Evolutionary conservation across 495 filamentous ascomycete species (phyloP).

Genomic region (Echria macrotheca): DNA sequence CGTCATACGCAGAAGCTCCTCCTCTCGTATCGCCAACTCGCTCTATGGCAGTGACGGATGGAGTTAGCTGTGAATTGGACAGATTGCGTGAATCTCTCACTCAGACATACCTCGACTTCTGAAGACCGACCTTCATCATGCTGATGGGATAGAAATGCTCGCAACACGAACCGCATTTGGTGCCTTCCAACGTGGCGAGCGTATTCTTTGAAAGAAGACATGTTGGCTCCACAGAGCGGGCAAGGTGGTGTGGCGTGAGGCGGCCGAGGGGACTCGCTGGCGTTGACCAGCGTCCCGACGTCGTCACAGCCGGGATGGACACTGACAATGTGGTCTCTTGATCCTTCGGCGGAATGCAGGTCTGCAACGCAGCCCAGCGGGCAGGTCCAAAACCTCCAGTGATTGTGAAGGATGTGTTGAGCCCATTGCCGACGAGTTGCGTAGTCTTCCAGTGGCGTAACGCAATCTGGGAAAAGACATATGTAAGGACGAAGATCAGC

Average conservation of each 20-base stretch:
- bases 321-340: neutral
- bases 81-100: too few species aligned
- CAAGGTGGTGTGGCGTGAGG: neutral
- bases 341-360: neutral
- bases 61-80: too few species aligned
- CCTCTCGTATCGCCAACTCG: too few species aligned
- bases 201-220: conserved; percentile 2
- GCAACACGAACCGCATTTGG: conserved; percentile 7
- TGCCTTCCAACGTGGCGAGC: conserved; percentile 12
- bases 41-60: too few species aligned
- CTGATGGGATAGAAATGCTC: too few species aligned
- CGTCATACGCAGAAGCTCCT: too few species aligned
- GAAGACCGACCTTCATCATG: too few species aligned
- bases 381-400: conserved; percentile 11
- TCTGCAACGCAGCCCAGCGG: neutral
- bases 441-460: conserved; percentile 7
- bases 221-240: conserved; percentile 1
- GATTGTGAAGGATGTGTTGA: conserved; percentile 8
- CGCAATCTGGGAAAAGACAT: conserved; percentile 19
- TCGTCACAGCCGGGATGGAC: neutral
- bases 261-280: neutral
- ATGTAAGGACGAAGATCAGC: conserved; percentile 30
- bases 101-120: too few species aligned
- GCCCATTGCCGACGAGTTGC: conserved; percentile 13
- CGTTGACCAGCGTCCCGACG: neutral